Evolutionary conservation across 495 filamentous ascomycete genomes (phyloP), one percentile per base, ranked within the genome.

Genomic region (Cetradonia linearis): DNA sequence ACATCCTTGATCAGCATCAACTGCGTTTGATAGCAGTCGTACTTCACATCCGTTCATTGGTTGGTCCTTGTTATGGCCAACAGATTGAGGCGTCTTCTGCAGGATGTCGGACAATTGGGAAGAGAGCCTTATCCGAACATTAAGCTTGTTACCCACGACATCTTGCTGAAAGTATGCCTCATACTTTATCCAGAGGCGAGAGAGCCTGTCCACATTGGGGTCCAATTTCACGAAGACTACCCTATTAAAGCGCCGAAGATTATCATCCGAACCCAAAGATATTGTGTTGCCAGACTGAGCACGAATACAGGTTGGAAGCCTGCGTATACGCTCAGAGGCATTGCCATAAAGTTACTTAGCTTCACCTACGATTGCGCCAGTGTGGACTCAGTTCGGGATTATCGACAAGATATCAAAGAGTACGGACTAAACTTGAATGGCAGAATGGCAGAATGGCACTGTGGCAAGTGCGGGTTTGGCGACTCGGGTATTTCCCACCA

Each of bases 301-400:
- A 69, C 56, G 0, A 55, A 20, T 3, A 69, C 75, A 37, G 75
- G 71, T 2, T 74, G 77, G 50, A 79, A 77, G 2, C 73, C 72
- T 4, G 78, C 78, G 28, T 80, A 79, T 55, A 79, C 77, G 2
- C 71, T 79, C 33, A 77, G 76, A 63, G 71, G 73, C 28, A 76
- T 78, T 60, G 69, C 69, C 48, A 75, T 81, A 58, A 77, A 83
- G 66, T 71, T 77, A 72, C 72, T 78, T 72, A 53, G 74, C 72
- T 80, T 86, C 74, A n/a, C n/a, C n/a, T n/a, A n/a, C n/a, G n/a
- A n/a, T n/a, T n/a, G n/a, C n/a, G n/a, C n/a, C n/a, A n/a, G n/a
- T n/a, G n/a, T n/a, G n/a, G n/a, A n/a, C n/a, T n/a, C n/a, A n/a
- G n/a, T n/a, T n/a, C n/a, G n/a, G n/a, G n/a, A n/a, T n/a, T n/a